Evolutionary conservation across 2,329 filamentous ascomycete species (phyloP).

Genomic region (Myriangium duriaei): DNA sequence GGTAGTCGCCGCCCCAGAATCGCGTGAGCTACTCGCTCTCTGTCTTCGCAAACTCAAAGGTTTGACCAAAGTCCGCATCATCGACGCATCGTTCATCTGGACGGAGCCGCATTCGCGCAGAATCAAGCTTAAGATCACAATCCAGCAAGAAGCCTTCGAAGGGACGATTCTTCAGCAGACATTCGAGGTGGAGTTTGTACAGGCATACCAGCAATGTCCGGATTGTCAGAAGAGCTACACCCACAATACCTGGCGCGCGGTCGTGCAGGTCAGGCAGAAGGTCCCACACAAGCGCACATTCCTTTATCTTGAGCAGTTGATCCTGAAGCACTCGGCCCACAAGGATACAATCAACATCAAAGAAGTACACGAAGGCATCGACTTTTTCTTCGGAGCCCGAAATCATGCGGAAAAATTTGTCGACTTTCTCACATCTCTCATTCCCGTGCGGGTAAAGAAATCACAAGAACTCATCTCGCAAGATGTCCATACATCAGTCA

Average conservation of each 20-base stretch:
- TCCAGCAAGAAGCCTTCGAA: conserved; percentile 60
- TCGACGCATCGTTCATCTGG: conserved; percentile 95
- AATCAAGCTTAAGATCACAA: conserved; percentile 88
- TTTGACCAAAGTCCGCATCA: conserved; percentile 79
- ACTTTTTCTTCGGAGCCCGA: conserved; percentile 83
- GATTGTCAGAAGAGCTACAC: conserved; percentile 95
- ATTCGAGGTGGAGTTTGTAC: conserved; percentile 87
- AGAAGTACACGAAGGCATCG: conserved; percentile 87
- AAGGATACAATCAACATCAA: conserved; percentile 96
- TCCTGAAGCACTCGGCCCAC: conserved; percentile 86
- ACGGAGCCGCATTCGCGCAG: conserved; percentile 91
- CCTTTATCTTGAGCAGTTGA: conserved; percentile 79
- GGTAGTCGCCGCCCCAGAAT: conserved; percentile 76
- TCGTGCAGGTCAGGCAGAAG: conserved; percentile 92
- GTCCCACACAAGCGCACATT: conserved; percentile 88
- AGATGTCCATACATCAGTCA: conserved; percentile 80
- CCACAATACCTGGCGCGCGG: conserved; percentile 86
- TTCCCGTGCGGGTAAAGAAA: conserved; percentile 67
- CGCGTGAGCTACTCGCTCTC: conserved; percentile 79
- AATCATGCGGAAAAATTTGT: conserved; percentile 90
- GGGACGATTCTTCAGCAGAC: conserved; percentile 73
- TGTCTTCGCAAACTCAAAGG: conserved; percentile 82
- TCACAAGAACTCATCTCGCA: conserved; percentile 88
- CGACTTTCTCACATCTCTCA: conserved; percentile 75
- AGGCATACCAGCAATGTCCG: conserved; percentile 84